phyloP scores from a whole-genome alignment of 2,329 filamentous ascomycete genomes.

The Hymenoscyphus linearis region DNA sequence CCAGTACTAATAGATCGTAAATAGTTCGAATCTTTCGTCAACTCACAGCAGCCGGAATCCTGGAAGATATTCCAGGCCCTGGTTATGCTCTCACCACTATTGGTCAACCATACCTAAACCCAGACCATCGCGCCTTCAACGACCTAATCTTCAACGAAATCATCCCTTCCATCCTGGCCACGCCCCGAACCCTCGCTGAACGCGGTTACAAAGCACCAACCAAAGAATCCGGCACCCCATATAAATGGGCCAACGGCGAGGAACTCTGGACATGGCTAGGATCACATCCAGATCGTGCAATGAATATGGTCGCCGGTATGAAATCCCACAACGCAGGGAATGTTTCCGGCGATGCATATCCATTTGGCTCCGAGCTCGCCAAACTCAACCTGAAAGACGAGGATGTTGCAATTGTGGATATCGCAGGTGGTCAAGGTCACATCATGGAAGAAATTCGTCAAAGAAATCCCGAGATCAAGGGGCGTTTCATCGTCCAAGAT shows the following conservation, averaged over 20 bases:
- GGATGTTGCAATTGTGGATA: conserved; percentile 22
- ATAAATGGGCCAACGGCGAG: conserved; percentile 22
- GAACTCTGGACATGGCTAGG: conserved; percentile 24
- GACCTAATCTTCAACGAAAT: conserved; percentile 21
- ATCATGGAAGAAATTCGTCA: conserved; percentile 18
- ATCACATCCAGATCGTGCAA: conserved; percentile 19
- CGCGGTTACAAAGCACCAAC: conserved; percentile 22
- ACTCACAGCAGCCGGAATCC: conserved; percentile 17
- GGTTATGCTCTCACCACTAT: conserved; percentile 16
- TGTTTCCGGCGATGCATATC: conserved; percentile 16
- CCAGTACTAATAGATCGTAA: conserved; percentile 1
- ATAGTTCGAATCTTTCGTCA: conserved; percentile 19
- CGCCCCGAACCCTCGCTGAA: conserved; percentile 20
- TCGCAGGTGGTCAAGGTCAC: conserved; percentile 23
- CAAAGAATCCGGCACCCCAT: conserved; percentile 21
- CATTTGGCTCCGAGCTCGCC: conserved; percentile 67
- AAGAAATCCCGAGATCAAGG: conserved; percentile 19
- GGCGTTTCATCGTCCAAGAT: conserved; percentile 23
- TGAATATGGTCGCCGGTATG: conserved; percentile 24
- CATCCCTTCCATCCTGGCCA: conserved; percentile 21
- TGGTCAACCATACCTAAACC: conserved; percentile 17
- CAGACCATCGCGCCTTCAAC: conserved; percentile 22
- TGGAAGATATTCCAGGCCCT: conserved; percentile 14
- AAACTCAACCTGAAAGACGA: conserved; percentile 18
- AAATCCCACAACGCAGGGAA: conserved; percentile 16